Conservation (phyloP, 805 yeast genomes). For the Lipomyces sp. region DNA sequence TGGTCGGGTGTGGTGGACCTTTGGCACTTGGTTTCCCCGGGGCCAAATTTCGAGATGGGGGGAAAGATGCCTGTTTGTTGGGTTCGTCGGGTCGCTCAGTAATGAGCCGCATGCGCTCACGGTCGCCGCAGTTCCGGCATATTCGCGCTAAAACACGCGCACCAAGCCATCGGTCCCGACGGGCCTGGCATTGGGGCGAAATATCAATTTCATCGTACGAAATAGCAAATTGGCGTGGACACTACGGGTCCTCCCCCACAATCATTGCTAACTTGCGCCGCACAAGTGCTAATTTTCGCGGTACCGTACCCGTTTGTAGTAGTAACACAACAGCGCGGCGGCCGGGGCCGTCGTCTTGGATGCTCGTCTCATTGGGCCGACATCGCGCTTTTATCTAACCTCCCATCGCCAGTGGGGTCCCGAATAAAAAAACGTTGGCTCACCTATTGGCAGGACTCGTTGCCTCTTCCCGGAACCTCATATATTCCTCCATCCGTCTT, state of each 20-base stretch:
- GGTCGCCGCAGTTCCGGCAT: not conserved
- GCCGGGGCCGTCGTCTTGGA: not conserved
- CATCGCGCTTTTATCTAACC: slow-evolving; percentile 1
- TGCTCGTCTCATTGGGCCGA: not conserved
- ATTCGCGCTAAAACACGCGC: not conserved
- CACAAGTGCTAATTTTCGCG: not conserved
- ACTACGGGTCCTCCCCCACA: no score
- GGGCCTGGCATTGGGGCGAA: not conserved
- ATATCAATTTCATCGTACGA: not conserved
- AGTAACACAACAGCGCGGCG: not conserved
- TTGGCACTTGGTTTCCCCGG: no score
- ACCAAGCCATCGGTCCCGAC: not conserved
- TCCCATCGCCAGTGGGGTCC: not conserved
- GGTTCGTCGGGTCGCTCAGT: not conserved
- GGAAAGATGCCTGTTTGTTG: not conserved
- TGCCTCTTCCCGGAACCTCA: slow-evolving; percentile 9
- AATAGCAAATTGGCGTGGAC: not conserved
- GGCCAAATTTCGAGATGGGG: not conserved
- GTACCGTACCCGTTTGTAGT: not conserved
- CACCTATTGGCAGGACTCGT: slow-evolving; percentile 5
- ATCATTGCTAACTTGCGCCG: not conserved
- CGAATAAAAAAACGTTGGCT: not conserved
- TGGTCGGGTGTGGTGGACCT: no score
- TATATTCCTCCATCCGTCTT: slow-evolving; percentile 7
- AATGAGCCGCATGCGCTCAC: not conserved